Base-by-base conservation (phyloP, 1,284 basidiomycete species). In the Veloboletus limbatus region DNA sequence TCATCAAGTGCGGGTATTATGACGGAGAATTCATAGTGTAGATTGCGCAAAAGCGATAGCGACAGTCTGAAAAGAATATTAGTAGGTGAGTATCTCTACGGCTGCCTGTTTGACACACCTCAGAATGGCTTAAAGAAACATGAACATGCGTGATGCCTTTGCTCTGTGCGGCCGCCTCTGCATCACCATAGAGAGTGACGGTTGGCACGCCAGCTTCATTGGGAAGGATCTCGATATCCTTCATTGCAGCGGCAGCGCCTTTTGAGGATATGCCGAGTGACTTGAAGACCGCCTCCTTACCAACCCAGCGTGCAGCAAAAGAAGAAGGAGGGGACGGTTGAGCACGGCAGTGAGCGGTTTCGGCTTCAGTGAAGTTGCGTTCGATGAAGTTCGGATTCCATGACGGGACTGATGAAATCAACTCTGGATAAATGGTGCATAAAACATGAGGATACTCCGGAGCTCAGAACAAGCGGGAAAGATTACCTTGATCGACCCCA, bases 281-380 rank as follows among this genome's bases (percentile, higher is more conserved):
- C 74, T 99, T 99, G 85, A 99, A 97, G 43, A 95, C 89, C 10
- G 95, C 96, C 69, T 99, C 97, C 70, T 98, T 99, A 40, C 93
- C 95, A 38, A 85, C 91, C 94, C 97, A 99, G 54, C 95, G 88
- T 42, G 91, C 95, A 30, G 95, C 94, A 65, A 97, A 95, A 8
- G 95, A 97, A 4, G 96, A 88, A 1, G 79, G 70, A 16, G 91
- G 84, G 50, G 92, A 89, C 0, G 97, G 85, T 61, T 97, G 93
- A n/a, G 80, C 60, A 43, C 74, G 76, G 72, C 96, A 98, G 76
- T 98, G 97, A 13, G 77, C 71, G 57, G 88, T 80, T 74, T 99
- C 96, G 21, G 78, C 83, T 11, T 85, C 79, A 18, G 96, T 98
- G 70, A 98, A 99, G 77, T 99, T 99, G 55, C 92, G 85, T 54